These are phyloP conservation scores for Voacanga thouarsii DNA, from an alignment of 257 asterid species.

Conservation along the genomic window DNA sequence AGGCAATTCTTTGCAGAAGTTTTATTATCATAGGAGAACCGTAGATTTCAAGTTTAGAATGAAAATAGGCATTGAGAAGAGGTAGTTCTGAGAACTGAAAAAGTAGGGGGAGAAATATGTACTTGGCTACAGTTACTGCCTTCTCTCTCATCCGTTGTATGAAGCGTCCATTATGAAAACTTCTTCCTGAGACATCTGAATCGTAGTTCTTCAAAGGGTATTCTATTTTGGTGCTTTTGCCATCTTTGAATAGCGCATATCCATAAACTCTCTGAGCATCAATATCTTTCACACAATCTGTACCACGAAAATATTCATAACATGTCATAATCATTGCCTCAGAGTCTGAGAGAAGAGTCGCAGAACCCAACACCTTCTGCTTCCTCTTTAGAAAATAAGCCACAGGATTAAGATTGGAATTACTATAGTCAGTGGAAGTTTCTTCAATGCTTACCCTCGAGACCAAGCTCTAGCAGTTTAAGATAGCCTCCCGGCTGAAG, in stretches of 20 bases:
- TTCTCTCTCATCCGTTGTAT: constrained; percentile 29
- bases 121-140: constrained; percentile 25
- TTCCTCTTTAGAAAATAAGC: not conserved
- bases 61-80: not conserved
- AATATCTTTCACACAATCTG: constrained; percentile 29
- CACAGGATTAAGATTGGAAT: not conserved
- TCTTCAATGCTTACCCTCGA: constrained; percentile 21
- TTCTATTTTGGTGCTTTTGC: constrained; percentile 12
- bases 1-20: not conserved
- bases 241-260: constrained; percentile 30
- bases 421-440: not conserved
- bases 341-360: not conserved
- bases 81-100: too few species aligned
- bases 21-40: not conserved
- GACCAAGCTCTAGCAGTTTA: constrained; percentile 33
- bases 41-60: too few species aligned
- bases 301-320: not conserved
- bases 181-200: constrained; percentile 25
- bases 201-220: constrained; percentile 26
- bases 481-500: constrained; percentile 40
- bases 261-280: constrained; percentile 29
- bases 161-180: constrained; percentile 31
- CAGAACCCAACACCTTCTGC: not conserved
- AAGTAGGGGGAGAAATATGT: not conserved
- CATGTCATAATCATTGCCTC: not conserved